Base-by-base conservation (phyloP, 441 rosid species). In the Corymbia calophylla region DNA sequence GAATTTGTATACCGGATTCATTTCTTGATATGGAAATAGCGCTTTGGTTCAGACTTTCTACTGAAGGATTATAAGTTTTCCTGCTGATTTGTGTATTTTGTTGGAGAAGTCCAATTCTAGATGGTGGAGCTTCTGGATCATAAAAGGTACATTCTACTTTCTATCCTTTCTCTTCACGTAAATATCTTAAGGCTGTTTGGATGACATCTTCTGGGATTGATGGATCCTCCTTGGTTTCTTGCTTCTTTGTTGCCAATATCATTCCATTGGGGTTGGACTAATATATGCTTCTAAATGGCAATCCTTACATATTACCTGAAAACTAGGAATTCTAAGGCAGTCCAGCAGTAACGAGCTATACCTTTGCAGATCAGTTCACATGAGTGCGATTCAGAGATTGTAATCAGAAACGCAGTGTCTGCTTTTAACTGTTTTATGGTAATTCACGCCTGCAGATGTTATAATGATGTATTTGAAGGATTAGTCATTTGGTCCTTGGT, bases 301-400 rank as follows among this genome's bases (percentile, higher is more conserved):
- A 66, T 66, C 44, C 77, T 1, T 31, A 66, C 35, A 66, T 66
- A 66, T 66, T 31, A 16, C 44, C 44, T 73, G 1, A 39, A 77
- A 44, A 44, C 51, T 77, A 3, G 51, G 12, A 12, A 77, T 77
- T 1, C 51, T 77, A 23, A 39, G 51, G 84, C 7, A 9, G 51
- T 73, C 82, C 84, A 23, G 84, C 10, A 12, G 3, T 44, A 77
- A 23, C 2, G 1, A 77, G 17, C 51, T 77, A 1, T 21, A 0
- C 44, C 84, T 77, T 25, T 77, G 84, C 17, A 44, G 27, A 44
- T 77, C 84, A 23, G 6, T 44, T 77, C n/a, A 25, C 48, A 39
- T 6, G 18, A 39, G 6, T 0, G 51, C 6, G 0, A 6, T 44
- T 44, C 51, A 77, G 0, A 44, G 5, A 44, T 77, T 77, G 53